Base-by-base conservation (phyloP, 2,329 filamentous ascomycete species). In the Calonectria pseudoturangicola region DNA sequence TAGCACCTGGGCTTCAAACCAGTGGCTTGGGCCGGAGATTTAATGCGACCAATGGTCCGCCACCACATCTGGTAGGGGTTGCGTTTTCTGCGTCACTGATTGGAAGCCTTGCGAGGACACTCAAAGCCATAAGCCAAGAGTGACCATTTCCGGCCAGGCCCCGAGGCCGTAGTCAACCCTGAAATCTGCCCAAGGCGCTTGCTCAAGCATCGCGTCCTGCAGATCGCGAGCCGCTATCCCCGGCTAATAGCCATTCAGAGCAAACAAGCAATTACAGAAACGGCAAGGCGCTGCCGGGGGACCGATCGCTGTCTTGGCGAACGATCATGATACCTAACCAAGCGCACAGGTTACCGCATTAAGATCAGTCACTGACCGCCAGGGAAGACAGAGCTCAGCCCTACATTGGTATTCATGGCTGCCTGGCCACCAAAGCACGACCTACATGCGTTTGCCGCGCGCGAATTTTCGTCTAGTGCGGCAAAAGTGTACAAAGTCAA, bases 381-480 rank as follows among this genome's bases (percentile, higher is more conserved):
- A n/a, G 30, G 10, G 12, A 12, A 58, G 28, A 21, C n/a, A 39
- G 33, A 58, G 7, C n/a, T 41, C 54, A 58, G 54, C 54, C 54
- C 33, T 58, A 41, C 5, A 33, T 25, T 10, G 12, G 21, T 12
- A 4, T 36, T 56, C 6, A 25, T 10, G n/a, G 8, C 54, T 41
- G 33, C 36, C 54, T 60, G 54, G 51, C 33, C 30, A 27, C 54
- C 4, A 41, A 16, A 60, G 15, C 33, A 6, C 41, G 36, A 39
- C 54, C 54, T 60, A 12, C 13, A 16, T 60, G 54, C 33, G 27
- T 41, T 60, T 60, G 13, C 54, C 54, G 33, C 54, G 54, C 54
- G 54, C 21, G 54, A 60, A 41, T 41, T 6, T 58, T 2, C 28
- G 3, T 58, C 21, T 60, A 25, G 54, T 60, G 54, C 54, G 54